Conservation (phyloP, 768 basidiomycete species). For the Auriscalpium vulgare region DNA sequence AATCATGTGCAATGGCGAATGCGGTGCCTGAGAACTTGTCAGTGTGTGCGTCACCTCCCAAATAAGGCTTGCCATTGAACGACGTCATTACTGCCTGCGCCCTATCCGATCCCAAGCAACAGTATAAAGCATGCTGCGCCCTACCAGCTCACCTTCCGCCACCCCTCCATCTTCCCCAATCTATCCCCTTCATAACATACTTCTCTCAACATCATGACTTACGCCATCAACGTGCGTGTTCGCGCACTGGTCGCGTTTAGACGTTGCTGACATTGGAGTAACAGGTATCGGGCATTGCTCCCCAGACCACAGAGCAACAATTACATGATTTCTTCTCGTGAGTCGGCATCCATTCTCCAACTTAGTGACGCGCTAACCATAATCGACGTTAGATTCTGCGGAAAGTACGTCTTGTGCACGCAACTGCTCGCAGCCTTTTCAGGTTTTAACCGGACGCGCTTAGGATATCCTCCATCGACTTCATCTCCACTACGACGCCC, state of each 20-base stretch:
- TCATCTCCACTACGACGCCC: slow-evolving; percentile 32
- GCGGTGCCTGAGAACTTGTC: too few relatives aligned
- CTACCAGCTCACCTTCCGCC: not conserved
- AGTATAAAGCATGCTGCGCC: not conserved
- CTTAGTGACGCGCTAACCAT: not conserved
- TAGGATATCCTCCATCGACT: slow-evolving; percentile 64
- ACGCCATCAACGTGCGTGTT: slow-evolving; percentile 6
- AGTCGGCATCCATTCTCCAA: slow-evolving; percentile 18
- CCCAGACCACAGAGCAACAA: slow-evolving; percentile 55
- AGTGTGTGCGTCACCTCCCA: not conserved
- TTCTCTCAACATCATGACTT: not conserved
- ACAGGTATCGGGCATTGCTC: slow-evolving; percentile 67
- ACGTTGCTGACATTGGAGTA: not conserved
- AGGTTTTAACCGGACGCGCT: not conserved
- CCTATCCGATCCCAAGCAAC: too few relatives aligned
- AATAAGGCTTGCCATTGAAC: not conserved
- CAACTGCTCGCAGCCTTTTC: slow-evolving; percentile 10
- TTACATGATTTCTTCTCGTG: slow-evolving; percentile 81
- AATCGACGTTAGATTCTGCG: slow-evolving; percentile 61
- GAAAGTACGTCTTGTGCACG: slow-evolving; percentile 45
- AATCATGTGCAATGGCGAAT: too few relatives aligned
- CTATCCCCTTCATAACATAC: not conserved
- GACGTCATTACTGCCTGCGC: too few relatives aligned
- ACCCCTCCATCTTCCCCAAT: not conserved
- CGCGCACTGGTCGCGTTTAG: too few relatives aligned